Evolutionary conservation across 2,329 filamentous ascomycete genomes (phyloP), one percentile per base, ranked within the genome.

Genomic region (Paracamarosporium sp.): DNA sequence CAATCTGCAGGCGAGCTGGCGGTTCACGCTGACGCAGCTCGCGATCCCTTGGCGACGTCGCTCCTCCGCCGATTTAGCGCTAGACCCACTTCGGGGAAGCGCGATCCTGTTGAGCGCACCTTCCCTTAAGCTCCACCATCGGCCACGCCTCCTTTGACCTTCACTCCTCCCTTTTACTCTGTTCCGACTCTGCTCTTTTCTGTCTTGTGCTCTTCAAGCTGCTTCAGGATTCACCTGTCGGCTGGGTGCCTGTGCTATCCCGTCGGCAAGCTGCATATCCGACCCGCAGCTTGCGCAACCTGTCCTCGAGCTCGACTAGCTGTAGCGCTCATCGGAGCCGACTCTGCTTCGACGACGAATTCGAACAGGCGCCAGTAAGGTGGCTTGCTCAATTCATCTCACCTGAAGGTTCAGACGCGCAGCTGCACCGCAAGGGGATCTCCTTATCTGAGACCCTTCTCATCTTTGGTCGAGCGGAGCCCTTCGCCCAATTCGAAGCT

Each of bases 81-180:
- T 58, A 61, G 20, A 15, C 51, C 36, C 55, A 31, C 41, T 33
- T 56, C 28, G 36, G 50, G 59, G 17, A 59, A 59, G 52, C 45
- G 47, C 44, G 44, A 61, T 45, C 59, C 59, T 53, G 55, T 57
- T 55, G 46, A 48, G 50, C 50, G 52, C 61, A 59, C 59, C 64
- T 66, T 65, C 60, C 45, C 61, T 63, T 65, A 59, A 61, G 62
- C 58, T 60, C 51, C 56, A 46, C 46, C 40, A 24, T 11, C 33
- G 31, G 13, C 47, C 51, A 45, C 40, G 20, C 33, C 47, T 56
- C 46, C 22, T 40, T 33, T 20, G 35, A 33, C 28, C 44, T 50
- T 48, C 28, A 24, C 53, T 41, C 36, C 33, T 52, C 35, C 11
- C 13, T 50, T 28, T 20, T 30, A 27, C 33, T 28, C 47, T 38